Evolutionary conservation across 192 early-diverging fungal species (phyloP), one percentile per base, ranked within the genome.

Genomic region (Podochytrium sp.): DNA sequence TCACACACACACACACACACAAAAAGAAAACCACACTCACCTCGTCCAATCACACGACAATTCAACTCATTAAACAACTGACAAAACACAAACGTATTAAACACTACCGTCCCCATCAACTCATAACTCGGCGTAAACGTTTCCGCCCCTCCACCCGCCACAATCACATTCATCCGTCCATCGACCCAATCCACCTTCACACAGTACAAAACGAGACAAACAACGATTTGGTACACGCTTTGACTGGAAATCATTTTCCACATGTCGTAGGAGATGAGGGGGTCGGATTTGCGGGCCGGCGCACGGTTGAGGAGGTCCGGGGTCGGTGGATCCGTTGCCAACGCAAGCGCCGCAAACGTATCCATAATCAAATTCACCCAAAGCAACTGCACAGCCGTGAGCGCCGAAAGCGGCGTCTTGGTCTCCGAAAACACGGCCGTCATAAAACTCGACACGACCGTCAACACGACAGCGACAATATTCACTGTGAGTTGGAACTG

Each of bases 401-500:
- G 69, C 38, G 86, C 84, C 2, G 82, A n/a, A n/a, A n/a, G n/a
- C n/a, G n/a, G n/a, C n/a, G n/a, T n/a, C n/a, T n/a, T n/a, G n/a
- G n/a, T n/a, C n/a, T n/a, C n/a, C n/a, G n/a, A n/a, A n/a, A n/a
- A n/a, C n/a, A n/a, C n/a, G n/a, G n/a, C 43, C 20, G 43, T n/a
- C n/a, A n/a, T n/a, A n/a, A 41, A 40, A 5, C 12, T 6, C 16
- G 61, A 39, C 5, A 34, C 20, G 18, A 56, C 10, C 25, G 34
- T 43, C n/a, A 56, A 33, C 33, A 56, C 7, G 16, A 23, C n/a
- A 14, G 72, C 79, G 52, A 62, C 77, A 20, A 98, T 77, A 76
- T 99, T 99, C 74, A 97, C 96, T 0, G 96, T 96, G 32, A 99
- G 77, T 78, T 98, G 96, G 85, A 97, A 98, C 86, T 98, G 95